phyloP scores from a whole-genome alignment of 1,284 basidiomycete genomes.

The Cryptococcus wingfieldii region DNA sequence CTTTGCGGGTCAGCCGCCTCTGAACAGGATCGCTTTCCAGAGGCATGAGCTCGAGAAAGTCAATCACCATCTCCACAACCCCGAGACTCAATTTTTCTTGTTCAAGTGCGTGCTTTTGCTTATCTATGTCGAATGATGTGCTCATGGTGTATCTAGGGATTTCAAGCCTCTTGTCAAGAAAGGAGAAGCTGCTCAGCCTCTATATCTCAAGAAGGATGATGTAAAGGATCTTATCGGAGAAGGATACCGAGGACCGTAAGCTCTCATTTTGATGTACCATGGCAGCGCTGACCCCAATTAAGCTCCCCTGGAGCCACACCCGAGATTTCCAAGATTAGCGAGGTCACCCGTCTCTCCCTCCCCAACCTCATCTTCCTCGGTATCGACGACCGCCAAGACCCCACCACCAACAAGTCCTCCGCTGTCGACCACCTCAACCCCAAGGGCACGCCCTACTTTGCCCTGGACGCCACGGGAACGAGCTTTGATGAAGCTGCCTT shows the following conservation, averaged over 20 bases:
- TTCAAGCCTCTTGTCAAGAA: slow-evolving; percentile 41
- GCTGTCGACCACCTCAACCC: slow-evolving; percentile 60
- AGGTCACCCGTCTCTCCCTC: slow-evolving; percentile 60
- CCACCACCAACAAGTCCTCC: slow-evolving; percentile 51
- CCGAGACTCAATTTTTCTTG: slow-evolving; percentile 65
- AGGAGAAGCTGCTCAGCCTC: slow-evolving; percentile 53
- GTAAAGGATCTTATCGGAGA: slow-evolving; percentile 64
- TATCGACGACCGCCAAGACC: slow-evolving; percentile 60
- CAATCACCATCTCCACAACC: slow-evolving; percentile 60
- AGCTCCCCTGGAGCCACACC: slow-evolving; percentile 1
- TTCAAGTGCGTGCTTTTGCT: slow-evolving; percentile 53
- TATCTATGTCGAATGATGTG: background rate
- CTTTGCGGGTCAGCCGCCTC: slow-evolving; percentile 66
- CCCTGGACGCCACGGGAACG: slow-evolving; percentile 62
- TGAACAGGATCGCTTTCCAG: slow-evolving; percentile 83
- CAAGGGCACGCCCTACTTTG: slow-evolving; percentile 70
- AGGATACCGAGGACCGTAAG: slow-evolving; percentile 39
- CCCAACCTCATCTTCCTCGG: slow-evolving; percentile 67
- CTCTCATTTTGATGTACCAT: background rate
- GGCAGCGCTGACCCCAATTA: background rate
- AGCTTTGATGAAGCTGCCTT: slow-evolving; percentile 48
- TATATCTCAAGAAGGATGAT: slow-evolving; percentile 53
- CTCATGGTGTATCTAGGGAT: slow-evolving; percentile 20
- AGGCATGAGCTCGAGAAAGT: slow-evolving; percentile 67
- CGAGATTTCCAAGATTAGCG: slow-evolving; percentile 50